A percentile compares a stretch with the other conserved stretches of the same genome.
Evolutionary conservation across 108 stramenopile genomes (phyloP).

Genomic region (Ochromonas danica): DNA sequence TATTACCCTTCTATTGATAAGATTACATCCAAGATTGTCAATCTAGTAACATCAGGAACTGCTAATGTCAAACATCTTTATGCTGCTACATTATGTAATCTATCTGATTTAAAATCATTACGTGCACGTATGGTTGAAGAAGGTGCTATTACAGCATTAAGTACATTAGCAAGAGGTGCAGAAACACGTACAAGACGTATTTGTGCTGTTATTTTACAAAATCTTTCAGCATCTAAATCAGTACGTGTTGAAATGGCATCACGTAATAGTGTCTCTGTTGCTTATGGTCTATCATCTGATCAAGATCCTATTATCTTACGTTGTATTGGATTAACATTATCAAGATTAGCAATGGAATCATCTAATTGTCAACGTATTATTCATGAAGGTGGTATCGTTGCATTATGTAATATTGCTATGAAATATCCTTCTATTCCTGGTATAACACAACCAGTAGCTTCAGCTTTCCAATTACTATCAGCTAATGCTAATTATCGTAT

Average conservation of each 20-base stretch:
- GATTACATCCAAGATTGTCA: conserved; percentile 46
- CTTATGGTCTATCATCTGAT: conserved; percentile 51
- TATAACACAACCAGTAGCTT: conserved; percentile 42
- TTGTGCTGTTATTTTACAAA: conserved; percentile 57
- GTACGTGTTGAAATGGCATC: conserved; percentile 47
- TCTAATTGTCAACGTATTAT: conserved; percentile 46
- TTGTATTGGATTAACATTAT: conserved; percentile 54
- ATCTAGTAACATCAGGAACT: neutral
- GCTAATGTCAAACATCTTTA: conserved; percentile 56
- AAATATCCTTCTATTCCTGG: conserved; percentile 42
- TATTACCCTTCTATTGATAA: conserved; percentile 55
- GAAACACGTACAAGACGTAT: conserved; percentile 54
- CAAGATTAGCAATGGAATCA: conserved; percentile 50
- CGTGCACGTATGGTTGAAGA: conserved; percentile 56
- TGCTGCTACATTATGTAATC: conserved; percentile 57
- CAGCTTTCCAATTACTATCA: conserved; percentile 41
- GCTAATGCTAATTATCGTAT: conserved; percentile 30
- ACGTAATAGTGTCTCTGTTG: conserved; percentile 47
- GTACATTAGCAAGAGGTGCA: conserved; percentile 47
- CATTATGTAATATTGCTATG: conserved; percentile 56
- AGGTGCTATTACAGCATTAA: conserved; percentile 48
- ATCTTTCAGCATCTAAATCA: conserved; percentile 42
- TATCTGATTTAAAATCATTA: conserved; percentile 49
- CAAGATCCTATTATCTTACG: conserved; percentile 54
- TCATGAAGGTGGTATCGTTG: conserved; percentile 52